Evolutionary conservation across 2,329 filamentous ascomycete genomes (phyloP).

Genomic region (Paraconiothyrium sp.): DNA sequence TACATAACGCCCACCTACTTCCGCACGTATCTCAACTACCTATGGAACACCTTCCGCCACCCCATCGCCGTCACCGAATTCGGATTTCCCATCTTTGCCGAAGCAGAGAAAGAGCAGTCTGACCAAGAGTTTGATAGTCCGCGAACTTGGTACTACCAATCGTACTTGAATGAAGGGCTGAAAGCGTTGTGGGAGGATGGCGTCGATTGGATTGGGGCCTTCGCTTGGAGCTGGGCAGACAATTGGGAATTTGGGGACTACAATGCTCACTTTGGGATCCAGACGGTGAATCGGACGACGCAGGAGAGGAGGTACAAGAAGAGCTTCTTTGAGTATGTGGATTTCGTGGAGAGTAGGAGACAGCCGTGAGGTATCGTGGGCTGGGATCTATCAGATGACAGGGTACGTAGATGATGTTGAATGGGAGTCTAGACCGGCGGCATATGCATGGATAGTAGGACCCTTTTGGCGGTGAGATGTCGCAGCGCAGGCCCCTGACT

Average conservation of each 20-base stretch:
- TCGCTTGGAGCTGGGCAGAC: slow-evolving; percentile 63
- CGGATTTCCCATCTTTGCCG: slow-evolving; percentile 64
- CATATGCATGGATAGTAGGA: neutral
- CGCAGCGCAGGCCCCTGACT: neutral
- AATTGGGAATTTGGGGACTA: slow-evolving; percentile 67
- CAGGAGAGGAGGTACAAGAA: slow-evolving; percentile 64
- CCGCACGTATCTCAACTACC: slow-evolving; percentile 64
- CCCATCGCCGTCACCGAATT: slow-evolving; percentile 65
- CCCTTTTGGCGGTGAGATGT: slow-evolving; percentile 2
- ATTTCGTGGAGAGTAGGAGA: slow-evolving; percentile 56
- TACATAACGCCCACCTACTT: slow-evolving; percentile 68
- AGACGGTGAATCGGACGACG: slow-evolving; percentile 64
- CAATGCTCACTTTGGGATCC: slow-evolving; percentile 63
- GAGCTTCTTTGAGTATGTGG: slow-evolving; percentile 67
- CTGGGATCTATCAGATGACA: neutral
- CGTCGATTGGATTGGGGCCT: slow-evolving; percentile 63
- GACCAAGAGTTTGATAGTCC: slow-evolving; percentile 66
- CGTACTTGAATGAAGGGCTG: slow-evolving; percentile 64
- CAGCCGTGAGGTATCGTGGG: slow-evolving; percentile 6
- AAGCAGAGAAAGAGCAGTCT: slow-evolving; percentile 54
- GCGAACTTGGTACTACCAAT: slow-evolving; percentile 64
- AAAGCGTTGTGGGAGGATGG: slow-evolving; percentile 66
- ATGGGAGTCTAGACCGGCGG: no score
- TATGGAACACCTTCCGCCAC: slow-evolving; percentile 66
- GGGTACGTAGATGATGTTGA: no score